Conservation (phyloP, 148 eudicot genomes). For the Rhododendron williamsianum region DNA sequence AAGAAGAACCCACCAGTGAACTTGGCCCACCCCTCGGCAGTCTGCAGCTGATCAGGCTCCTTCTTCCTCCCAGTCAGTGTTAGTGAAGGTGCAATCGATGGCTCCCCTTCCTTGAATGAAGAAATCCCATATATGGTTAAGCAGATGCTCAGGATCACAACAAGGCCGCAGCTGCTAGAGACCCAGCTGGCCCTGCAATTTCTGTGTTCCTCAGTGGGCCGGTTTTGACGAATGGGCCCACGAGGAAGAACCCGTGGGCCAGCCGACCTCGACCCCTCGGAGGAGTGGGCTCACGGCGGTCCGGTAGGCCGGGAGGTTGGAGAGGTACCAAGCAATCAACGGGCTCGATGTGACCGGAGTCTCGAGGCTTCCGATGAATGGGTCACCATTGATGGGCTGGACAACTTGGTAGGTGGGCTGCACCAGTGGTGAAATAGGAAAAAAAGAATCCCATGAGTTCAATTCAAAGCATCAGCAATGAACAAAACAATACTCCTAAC, state of each 20-base stretch:
- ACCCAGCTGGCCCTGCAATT: conserved; percentile 78
- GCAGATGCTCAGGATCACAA: conserved; percentile 80
- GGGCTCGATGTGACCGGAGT: conserved; percentile 99
- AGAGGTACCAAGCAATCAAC: conserved; percentile 92
- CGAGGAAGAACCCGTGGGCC: conserved; percentile 81
- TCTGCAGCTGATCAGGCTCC: conserved; percentile 85
- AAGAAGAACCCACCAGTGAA: conserved; percentile 99
- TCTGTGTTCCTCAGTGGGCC: conserved; percentile 90
- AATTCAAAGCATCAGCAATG: not conserved
- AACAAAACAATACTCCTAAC: not conserved
- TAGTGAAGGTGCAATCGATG: conserved; percentile 79
- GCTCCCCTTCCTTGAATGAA: conserved; percentile 89
- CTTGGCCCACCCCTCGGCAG: conserved; percentile 98
- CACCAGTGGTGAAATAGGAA: not conserved
- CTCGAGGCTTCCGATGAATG: conserved; percentile 92
- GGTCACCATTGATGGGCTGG: conserved; percentile 94
- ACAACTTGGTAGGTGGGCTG: conserved; percentile 91
- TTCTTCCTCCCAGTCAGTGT: conserved; percentile 91
- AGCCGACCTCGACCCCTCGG: conserved; percentile 84
- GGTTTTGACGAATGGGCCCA: conserved; percentile 83
- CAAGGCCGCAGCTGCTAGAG: conserved; percentile 88
- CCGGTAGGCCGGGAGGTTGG: conserved; percentile 94
- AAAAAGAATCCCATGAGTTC: not conserved
- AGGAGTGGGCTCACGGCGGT: conserved; percentile 96
- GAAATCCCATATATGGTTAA: conserved; percentile 86